Evolutionary conservation across 805 yeast genomes (phyloP).

Genomic region (Candida sanyiensis): DNA sequence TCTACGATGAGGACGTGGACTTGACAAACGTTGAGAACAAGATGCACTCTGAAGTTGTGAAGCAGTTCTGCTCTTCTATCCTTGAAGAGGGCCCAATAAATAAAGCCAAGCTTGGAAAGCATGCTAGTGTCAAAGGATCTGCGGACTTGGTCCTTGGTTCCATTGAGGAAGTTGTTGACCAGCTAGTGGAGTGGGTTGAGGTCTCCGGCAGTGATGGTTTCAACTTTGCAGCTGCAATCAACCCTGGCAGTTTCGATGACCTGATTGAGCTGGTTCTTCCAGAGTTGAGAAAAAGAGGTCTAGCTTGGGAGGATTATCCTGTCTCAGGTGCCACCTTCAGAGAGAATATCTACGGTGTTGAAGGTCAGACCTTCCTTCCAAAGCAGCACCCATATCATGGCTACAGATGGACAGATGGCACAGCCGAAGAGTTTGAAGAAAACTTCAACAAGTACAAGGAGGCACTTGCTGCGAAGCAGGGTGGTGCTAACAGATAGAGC

Average conservation of each 20-base stretch:
- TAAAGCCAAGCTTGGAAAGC: constrained; percentile 25
- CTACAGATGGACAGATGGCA: constrained; percentile 23
- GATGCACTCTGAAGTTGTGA: constrained; percentile 29
- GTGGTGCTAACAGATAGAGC: background rate
- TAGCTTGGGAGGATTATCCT: constrained; percentile 31
- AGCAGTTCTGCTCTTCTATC: constrained; percentile 13
- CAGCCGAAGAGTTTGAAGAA: constrained; percentile 26
- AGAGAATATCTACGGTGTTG: constrained; percentile 24
- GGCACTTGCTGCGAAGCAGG: constrained; percentile 5
- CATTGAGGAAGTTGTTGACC: constrained; percentile 33
- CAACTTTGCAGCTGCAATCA: constrained; percentile 32
- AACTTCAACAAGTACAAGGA: constrained; percentile 7
- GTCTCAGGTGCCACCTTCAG: constrained; percentile 31
- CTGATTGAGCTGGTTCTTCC: constrained; percentile 32
- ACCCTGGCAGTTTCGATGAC: constrained; percentile 36
- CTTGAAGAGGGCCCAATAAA: constrained; percentile 26
- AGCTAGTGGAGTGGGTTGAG: constrained; percentile 34
- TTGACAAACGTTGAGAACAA: constrained; percentile 27
- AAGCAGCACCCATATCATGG: constrained; percentile 15
- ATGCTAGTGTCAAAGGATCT: constrained; percentile 22
- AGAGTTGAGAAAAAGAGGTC: constrained; percentile 30
- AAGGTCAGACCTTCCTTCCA: constrained; percentile 17
- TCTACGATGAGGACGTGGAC: constrained; percentile 34
- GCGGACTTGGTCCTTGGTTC: constrained; percentile 30
- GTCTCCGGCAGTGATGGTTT: constrained; percentile 38